Conservation (phyloP, 495 filamentous ascomycete species). For the Annulohypoxylon maeteangense region DNA sequence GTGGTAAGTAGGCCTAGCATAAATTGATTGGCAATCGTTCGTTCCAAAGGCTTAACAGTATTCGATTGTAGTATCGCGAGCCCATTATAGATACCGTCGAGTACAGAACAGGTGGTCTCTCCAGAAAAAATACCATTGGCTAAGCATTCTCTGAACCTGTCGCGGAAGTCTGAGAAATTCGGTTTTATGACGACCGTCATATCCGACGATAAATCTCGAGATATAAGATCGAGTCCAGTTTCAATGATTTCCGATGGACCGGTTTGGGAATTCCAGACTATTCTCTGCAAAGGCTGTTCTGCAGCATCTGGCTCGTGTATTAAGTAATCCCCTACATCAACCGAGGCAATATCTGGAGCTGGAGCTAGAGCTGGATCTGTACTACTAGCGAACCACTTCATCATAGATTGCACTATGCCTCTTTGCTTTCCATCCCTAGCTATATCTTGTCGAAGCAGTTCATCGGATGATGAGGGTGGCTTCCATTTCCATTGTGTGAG, state of each 20-base stretch:
- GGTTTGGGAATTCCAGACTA: conserved; percentile 19
- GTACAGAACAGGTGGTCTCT: conserved; percentile 23
- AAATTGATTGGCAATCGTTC: background rate
- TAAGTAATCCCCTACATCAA: background rate
- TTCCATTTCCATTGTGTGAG: conserved; percentile 62
- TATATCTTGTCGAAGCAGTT: conserved; percentile 1
- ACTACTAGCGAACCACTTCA: background rate
- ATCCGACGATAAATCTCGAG: conserved; percentile 22
- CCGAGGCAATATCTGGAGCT: background rate
- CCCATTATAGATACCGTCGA: conserved; percentile 32
- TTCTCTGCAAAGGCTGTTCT: conserved; percentile 3
- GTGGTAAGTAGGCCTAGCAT: conserved; percentile 36
- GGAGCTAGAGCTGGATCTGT: background rate
- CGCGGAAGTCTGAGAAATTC: conserved; percentile 36
- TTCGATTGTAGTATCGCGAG: conserved; percentile 4
- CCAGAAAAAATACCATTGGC: conserved; percentile 19
- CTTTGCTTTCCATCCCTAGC: background rate
- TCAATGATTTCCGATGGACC: conserved; percentile 26
- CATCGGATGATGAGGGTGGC: conserved; percentile 49
- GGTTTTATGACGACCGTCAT: background rate
- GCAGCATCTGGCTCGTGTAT: background rate
- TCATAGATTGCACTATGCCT: background rate
- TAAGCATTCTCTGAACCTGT: conserved; percentile 34
- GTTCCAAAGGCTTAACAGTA: background rate
- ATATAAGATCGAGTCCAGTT: conserved; percentile 20